Evolutionary conservation across 371 early-diverging fungal genomes (phyloP).

Genomic region (Batrachochytrium dendrobatidis): DNA sequence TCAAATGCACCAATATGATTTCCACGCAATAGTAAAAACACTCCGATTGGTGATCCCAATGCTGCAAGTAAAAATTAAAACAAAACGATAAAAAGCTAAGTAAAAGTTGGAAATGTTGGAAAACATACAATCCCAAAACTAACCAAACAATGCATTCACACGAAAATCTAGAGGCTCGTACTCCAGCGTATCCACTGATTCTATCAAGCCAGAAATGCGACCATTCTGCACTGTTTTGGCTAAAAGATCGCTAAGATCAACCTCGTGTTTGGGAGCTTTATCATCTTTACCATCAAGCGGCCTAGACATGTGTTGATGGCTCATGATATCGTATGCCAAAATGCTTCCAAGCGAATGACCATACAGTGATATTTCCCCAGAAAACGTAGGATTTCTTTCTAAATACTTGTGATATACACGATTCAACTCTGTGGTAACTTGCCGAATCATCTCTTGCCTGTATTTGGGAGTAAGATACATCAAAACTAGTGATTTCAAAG

Average conservation of each 20-base stretch:
- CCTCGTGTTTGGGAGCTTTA: conserved; percentile 15
- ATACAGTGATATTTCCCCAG: conserved; percentile 68
- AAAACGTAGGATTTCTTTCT: conserved; percentile 64
- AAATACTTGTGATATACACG: conserved; percentile 59
- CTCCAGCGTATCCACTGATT: conserved; percentile 14
- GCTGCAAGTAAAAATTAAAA: conserved; percentile 46
- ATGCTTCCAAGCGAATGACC: conserved; percentile 78
- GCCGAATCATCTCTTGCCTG: conserved; percentile 67
- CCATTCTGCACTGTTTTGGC: conserved; percentile 8
- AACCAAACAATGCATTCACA: conserved; percentile 38
- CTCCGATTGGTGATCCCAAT: conserved; percentile 68
- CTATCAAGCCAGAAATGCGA: conserved; percentile 27
- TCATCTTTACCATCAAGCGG: neutral
- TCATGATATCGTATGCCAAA: conserved; percentile 70
- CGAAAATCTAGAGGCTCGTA: conserved; percentile 31
- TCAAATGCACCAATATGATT: conserved; percentile 8
- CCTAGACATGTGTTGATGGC: conserved; percentile 32
- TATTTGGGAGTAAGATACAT: conserved; percentile 77
- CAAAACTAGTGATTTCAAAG: conserved; percentile 46
- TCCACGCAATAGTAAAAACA: conserved; percentile 67
- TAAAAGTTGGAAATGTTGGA: neutral
- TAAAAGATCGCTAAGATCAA: conserved; percentile 34
- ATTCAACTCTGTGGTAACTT: conserved; percentile 67
- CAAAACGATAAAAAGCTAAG: too few relatives aligned
- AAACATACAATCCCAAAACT: conserved; percentile 1